A percentile compares a stretch with the other conserved stretches of the same genome.
Conservation (phyloP, 106 monocot genomes). For the Allium fistulosum region DNA sequence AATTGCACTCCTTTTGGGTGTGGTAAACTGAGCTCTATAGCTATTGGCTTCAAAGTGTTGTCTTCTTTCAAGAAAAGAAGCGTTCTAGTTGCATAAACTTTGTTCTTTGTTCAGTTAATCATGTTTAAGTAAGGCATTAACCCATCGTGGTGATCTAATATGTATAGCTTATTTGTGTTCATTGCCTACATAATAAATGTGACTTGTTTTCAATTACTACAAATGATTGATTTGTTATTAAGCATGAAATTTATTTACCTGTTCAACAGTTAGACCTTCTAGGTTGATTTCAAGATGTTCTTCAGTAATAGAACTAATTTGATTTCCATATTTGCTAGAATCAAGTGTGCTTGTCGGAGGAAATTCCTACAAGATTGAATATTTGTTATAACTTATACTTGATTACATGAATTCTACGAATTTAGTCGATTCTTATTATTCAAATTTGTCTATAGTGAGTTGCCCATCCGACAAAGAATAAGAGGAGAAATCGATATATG, state of each 20-base stretch:
- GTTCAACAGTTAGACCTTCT: constrained; percentile 37
- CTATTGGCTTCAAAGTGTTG: constrained; percentile 13
- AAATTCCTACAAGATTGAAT: constrained; percentile 29
- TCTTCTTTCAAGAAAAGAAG: constrained; percentile 31
- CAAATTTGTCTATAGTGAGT: neutral
- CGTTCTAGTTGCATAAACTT: constrained; percentile 31
- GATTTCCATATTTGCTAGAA: constrained; percentile 37
- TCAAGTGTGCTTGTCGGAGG: constrained; percentile 64
- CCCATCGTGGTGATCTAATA: constrained; percentile 26
- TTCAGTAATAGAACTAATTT: constrained; percentile 33
- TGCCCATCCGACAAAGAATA: neutral
- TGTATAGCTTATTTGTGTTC: constrained; percentile 16
- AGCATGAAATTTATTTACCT: constrained; percentile 5
- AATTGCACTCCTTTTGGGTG: constrained; percentile 8
- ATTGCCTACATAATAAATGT: constrained; percentile 13
- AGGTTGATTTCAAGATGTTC: constrained; percentile 32
- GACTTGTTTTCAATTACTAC: too few species aligned
- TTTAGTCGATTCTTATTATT: neutral
- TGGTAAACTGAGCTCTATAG: constrained; percentile 14
- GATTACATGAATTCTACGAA: neutral
- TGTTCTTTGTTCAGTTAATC: constrained; percentile 22
- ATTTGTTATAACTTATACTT: neutral
- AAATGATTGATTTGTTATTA: too few species aligned
- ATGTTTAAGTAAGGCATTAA: constrained; percentile 22
- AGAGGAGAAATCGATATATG: neutral